A percentile compares a stretch with the other conserved stretches of the same genome.
phyloP scores from a whole-genome alignment of 1,284 basidiomycete species.

The Lentinus polychrous region DNA sequence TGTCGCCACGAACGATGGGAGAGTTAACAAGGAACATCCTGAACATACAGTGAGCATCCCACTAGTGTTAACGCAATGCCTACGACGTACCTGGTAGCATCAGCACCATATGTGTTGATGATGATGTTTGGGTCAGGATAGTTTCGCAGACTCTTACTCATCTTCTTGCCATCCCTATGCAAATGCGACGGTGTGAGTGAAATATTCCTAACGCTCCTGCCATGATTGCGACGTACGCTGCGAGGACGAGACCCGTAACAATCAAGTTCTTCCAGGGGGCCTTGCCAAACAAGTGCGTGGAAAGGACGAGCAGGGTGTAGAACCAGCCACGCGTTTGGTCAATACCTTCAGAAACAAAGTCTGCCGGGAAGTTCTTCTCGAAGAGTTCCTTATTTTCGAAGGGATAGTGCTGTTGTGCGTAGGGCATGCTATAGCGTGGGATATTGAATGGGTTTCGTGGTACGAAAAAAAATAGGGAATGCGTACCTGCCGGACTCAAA shows the following conservation, averaged over 20 bases:
- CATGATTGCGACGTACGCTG: constrained; percentile 52
- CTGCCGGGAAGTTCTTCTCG: constrained; percentile 87
- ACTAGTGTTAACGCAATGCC: background rate
- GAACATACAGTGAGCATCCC: constrained; percentile 3
- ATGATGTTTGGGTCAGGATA: constrained; percentile 96
- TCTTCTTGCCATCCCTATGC: constrained; percentile 93
- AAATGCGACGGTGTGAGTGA: background rate
- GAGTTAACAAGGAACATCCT: constrained; percentile 99
- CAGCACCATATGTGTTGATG: constrained; percentile 91
- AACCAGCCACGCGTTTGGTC: constrained; percentile 98
- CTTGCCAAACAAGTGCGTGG: constrained; percentile 87
- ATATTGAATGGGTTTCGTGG: background rate
- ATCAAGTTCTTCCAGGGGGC: constrained; percentile 99
- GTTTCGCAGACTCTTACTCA: constrained; percentile 96
- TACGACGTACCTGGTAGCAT: constrained; percentile 74
- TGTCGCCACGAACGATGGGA: constrained; percentile 96
- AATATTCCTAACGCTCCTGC: no score
- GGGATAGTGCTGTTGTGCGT: constrained; percentile 96
- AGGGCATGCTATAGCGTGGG: constrained; percentile 78
- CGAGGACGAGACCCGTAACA: constrained; percentile 92
- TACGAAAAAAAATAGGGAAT: background rate
- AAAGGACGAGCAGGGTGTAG: constrained; percentile 95
- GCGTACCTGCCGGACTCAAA: constrained; percentile 95
- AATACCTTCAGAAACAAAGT: constrained; percentile 97
- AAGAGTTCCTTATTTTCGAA: constrained; percentile 94